A percentile compares a stretch with the other conserved stretches of the same genome.
Conservation (phyloP, 176 grass and related monocot species). For the Oryza officinalis region DNA sequence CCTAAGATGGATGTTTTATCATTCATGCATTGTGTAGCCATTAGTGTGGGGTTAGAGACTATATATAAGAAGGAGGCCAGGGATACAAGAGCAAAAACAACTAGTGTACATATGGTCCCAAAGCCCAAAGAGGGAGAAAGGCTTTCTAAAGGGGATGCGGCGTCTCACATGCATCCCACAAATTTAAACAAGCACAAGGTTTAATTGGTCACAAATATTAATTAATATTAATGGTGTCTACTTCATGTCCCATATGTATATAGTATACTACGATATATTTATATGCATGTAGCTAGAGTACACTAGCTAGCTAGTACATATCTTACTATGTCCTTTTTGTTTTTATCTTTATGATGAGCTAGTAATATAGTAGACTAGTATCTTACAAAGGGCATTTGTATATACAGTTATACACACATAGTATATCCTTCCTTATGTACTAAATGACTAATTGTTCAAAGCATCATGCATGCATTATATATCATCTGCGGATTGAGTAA, state of each 20-base stretch:
- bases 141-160: slow-evolving; percentile 24
- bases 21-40: slow-evolving; percentile 1
- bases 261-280: too few relatives aligned
- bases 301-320: too few relatives aligned
- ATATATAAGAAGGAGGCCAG: background rate
- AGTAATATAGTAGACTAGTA: background rate
- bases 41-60: slow-evolving; percentile 40
- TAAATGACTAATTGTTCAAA: background rate
- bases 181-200: slow-evolving; percentile 23
- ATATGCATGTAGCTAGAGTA: background rate
- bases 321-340: background rate
- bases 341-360: background rate
- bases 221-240: background rate
- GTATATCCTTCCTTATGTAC: background rate
- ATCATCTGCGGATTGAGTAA: background rate
- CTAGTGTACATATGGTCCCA: slow-evolving; percentile 30
- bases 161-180: slow-evolving; percentile 30
- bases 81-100: slow-evolving; percentile 21
- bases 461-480: background rate
- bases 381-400: background rate
- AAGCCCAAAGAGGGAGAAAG: background rate
- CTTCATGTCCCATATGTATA: background rate
- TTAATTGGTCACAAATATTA: slow-evolving; percentile 26
- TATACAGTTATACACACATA: background rate
- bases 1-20: slow-evolving; percentile 13